Evolutionary conservation across 2,329 filamentous ascomycete genomes (phyloP).

Genomic region (Aspergillus ruber): DNA sequence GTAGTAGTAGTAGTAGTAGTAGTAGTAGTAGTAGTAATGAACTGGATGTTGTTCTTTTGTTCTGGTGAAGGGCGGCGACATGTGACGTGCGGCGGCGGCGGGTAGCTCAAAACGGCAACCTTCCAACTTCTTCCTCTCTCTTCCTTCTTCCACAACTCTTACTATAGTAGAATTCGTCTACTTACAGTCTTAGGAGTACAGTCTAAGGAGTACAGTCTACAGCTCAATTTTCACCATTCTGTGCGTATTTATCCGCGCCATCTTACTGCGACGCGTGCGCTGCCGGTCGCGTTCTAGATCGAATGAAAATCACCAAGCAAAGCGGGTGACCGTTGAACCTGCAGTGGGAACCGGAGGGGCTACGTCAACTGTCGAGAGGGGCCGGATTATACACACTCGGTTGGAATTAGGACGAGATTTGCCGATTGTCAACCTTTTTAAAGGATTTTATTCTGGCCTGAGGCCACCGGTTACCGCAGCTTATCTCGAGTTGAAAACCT

Average conservation of each 20-base stretch:
- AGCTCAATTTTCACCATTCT: background rate
- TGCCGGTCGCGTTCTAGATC: background rate
- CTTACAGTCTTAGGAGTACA: background rate
- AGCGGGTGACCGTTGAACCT: background rate
- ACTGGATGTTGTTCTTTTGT: background rate
- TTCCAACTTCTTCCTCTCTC: background rate
- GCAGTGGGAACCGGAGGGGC: background rate
- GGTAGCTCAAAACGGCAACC: background rate
- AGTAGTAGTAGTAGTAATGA: too few species aligned
- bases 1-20: too few species aligned
- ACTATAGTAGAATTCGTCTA: background rate
- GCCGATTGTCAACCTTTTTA: background rate
- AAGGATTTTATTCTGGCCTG: conserved; percentile 1
- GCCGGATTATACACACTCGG: background rate
- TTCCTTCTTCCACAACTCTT: background rate
- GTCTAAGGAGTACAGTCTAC: background rate
- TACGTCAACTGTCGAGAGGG: background rate
- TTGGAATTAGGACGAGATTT: background rate
- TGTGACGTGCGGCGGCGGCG: background rate
- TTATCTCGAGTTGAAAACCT: too few species aligned
- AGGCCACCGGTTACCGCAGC: background rate
- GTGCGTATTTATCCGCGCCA: background rate
- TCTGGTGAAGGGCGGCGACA: background rate
- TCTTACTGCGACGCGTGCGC: background rate
- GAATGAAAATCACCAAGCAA: background rate